phyloP scores from a whole-genome alignment of 257 asterid genomes.

The Handroanthus guayacan region DNA sequence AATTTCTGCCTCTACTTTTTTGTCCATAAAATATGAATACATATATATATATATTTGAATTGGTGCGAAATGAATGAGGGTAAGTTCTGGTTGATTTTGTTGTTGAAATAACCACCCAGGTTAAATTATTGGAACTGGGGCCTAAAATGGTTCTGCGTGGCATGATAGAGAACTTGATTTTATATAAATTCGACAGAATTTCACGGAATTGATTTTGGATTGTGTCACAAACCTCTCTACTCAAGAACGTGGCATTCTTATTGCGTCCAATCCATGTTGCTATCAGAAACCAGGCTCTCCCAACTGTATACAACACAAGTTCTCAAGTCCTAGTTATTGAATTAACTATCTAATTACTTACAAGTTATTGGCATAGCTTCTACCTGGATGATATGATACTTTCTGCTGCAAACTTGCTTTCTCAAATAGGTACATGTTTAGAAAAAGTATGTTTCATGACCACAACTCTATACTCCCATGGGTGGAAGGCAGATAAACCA shows the following conservation, averaged over 20 bases:
- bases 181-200: neutral
- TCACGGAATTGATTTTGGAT: neutral
- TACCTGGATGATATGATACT: neutral
- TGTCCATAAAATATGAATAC: slow-evolving; percentile 1
- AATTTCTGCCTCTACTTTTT: neutral
- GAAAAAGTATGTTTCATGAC: neutral
- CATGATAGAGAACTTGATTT: neutral
- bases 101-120: slow-evolving; percentile 11
- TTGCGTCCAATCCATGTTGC: neutral
- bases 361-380: too few relatives aligned
- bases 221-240: neutral
- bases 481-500: neutral
- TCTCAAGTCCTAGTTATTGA: neutral
- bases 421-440: neutral
- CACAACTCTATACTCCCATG: neutral
- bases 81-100: neutral
- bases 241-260: neutral
- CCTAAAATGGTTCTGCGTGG: neutral
- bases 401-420: neutral
- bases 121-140: neutral
- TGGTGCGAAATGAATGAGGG: neutral
- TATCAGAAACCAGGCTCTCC: neutral
- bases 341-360: neutral
- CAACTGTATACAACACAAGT: neutral
- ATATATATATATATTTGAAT: too few relatives aligned